These are phyloP conservation scores for Chenopodium formosanum DNA, from an alignment of 148 eudicot species.

Conservation along the genomic window DNA sequence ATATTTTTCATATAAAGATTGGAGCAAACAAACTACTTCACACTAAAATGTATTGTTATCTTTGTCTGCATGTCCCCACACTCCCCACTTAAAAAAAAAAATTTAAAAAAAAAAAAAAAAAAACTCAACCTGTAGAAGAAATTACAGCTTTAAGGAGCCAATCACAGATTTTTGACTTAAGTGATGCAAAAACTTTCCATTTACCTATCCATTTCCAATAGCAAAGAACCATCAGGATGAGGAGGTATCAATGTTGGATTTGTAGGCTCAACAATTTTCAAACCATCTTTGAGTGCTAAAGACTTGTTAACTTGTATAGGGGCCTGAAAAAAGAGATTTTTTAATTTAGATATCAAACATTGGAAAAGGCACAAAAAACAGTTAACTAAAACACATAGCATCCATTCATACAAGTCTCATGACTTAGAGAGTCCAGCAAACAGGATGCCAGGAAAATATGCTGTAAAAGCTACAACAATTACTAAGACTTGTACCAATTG, in stretches of 20 bases:
- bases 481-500: background rate
- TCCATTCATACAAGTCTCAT: background rate
- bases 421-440: background rate
- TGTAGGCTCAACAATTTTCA: conserved; percentile 61
- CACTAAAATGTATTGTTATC: too few relatives aligned
- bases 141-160: too few relatives aligned
- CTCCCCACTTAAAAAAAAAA: too few relatives aligned
- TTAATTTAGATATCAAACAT: background rate
- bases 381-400: background rate
- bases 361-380: background rate
- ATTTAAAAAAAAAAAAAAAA: too few relatives aligned
- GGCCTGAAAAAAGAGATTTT: conserved; percentile 38
- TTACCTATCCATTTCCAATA: conserved; percentile 76
- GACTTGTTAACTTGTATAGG: conserved; percentile 82
- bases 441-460: background rate
- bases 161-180: too few relatives aligned
- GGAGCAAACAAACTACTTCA: too few relatives aligned
- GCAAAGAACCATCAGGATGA: conserved; percentile 49
- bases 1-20: too few relatives aligned
- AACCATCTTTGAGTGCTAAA: conserved; percentile 71
- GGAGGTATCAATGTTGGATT: conserved; percentile 34
- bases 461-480: background rate
- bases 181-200: background rate
- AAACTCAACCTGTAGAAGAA: too few relatives aligned
- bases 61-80: too few relatives aligned